phyloP scores from a whole-genome alignment of 2,329 filamentous ascomycete species.

The Elsinoe batatas region DNA sequence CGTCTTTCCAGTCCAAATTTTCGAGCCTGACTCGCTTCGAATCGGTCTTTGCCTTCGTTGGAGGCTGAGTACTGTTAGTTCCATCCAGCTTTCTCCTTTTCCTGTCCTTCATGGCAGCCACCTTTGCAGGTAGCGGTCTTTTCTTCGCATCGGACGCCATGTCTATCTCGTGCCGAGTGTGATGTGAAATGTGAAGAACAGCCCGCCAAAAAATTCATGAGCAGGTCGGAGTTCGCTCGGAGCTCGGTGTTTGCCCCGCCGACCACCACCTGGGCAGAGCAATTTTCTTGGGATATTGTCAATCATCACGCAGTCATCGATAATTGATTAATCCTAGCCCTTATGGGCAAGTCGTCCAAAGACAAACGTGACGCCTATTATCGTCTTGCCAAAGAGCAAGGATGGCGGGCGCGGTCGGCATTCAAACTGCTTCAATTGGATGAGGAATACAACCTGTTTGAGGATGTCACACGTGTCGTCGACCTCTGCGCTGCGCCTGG shows the following conservation, averaged over 20 bases:
- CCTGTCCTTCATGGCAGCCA: slow-evolving; percentile 31
- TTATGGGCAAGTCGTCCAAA: slow-evolving; percentile 70
- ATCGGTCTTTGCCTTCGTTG: slow-evolving; percentile 13
- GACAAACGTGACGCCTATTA: slow-evolving; percentile 99
- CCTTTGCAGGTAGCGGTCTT: slow-evolving; percentile 30
- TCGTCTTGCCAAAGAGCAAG: slow-evolving; percentile 93
- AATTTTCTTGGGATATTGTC: neutral
- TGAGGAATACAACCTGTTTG: slow-evolving; percentile 90
- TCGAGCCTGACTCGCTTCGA: slow-evolving; percentile 34
- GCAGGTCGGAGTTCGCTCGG: neutral
- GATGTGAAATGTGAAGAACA: neutral
- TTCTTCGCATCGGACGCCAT: slow-evolving; percentile 22
- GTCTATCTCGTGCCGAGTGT: neutral
- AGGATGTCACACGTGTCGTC: slow-evolving; percentile 81
- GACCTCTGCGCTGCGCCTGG: slow-evolving; percentile 93
- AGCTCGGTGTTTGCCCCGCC: neutral
- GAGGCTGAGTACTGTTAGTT: slow-evolving; percentile 6
- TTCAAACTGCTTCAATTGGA: slow-evolving; percentile 97
- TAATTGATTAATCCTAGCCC: neutral
- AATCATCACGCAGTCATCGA: neutral
- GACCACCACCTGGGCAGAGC: neutral
- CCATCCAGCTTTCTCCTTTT: slow-evolving; percentile 35
- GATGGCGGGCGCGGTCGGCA: slow-evolving; percentile 90
- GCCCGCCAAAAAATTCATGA: slow-evolving; percentile 1
- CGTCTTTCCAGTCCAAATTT: slow-evolving; percentile 52